Evolutionary conservation across 257 asterid genomes (phyloP), one percentile per base, ranked within the genome.

Genomic region (Primulina huaijiensis): DNA sequence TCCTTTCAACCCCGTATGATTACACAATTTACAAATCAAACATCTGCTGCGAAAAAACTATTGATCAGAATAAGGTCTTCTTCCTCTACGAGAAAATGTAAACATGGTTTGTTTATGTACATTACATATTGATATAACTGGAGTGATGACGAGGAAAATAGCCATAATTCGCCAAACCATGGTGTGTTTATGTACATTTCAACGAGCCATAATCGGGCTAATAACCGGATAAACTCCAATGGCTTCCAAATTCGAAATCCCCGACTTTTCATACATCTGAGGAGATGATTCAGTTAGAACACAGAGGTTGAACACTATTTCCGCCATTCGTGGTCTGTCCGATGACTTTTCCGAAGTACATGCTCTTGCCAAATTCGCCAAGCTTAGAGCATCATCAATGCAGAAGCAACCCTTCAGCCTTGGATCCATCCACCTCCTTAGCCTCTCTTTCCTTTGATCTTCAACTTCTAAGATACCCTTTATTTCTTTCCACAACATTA

Each of bases 341-440:
- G 80, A 43, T 0, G 87, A 59, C 70, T 73, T 79, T 72, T 90
- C 91, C 0, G 87, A 81, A 7, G 89, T 89, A 70, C 97, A 89
- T 1, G 88, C 95, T 46, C 75, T 81, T 1, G 86, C 96, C 74
- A 91, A 77, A 46, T 70, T 61, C 23, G 92, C 92, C 87, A 91
- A 77, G 74, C 81, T 88, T 38, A 89, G 61, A 71, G 97, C 96
- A 63, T 82, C 88, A 30, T 85, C 91, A 53, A 87, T 46, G 43
- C 86, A 73, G 70, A 81, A 91, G 37, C 64, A 72, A 50, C 64
- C 62, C 34, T 72, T 68, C 71, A 91, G 35, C 3, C 34, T 65
- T 0, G 87, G 86, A 80, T 89, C 96, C 85, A 89, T 81, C 97
- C 97, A 91, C 68, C 56, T 77, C 79, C 83, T 80, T 37, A 89